Evolutionary conservation across 306 rosid genomes (phyloP), one percentile per base, ranked within the genome.

Genomic region (Citrullus mucosospermus): DNA sequence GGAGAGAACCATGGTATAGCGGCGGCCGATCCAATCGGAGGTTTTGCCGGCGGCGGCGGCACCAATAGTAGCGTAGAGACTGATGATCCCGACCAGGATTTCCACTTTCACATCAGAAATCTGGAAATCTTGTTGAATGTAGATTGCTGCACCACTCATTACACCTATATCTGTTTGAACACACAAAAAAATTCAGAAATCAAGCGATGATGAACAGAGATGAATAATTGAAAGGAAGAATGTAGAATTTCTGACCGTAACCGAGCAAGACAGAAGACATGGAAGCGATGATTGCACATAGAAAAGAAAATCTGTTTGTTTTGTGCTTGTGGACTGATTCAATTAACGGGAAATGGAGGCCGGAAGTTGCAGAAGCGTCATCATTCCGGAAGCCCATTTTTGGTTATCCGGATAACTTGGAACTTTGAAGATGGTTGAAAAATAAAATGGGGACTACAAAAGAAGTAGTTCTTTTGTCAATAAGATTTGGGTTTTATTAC

Each of bases 131-230:
- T 84, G 22, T 80, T 90, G 9, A 39, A 94, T 94, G 78, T 48
- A 89, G 15, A 89, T 78, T 0, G 36, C 79, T 0, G 96, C 98
- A 78, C 98, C 98, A 74, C 98, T 94, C 97, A 94, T 94, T 59
- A 94, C 98, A 13, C 98, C 98, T 16, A 90, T 81, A 81, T 94
- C 98, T 93, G 88, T 60, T 48, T n/a, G 1, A n/a, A 55, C 0
- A 16, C 3, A 6, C 4, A 12, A 12, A 10, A 58, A 61, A 9
- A 2, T 25, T 1, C 25, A 57, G 61, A 63, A 18, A 67, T 15
- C 0, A 67, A 36, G 71, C 7, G 10, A 41, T 50, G 1, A 61
- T 14, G 2, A n/a, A n/a, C 9, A n/a, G 28, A 55, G 1, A 6
- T n/a, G 25, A 56, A 56, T 32, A 9, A 3, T 2, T 9, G 62